Evolutionary conservation across 305 asterid species (phyloP), one percentile per base, ranked within the genome.

Genomic region (Fraxinus angustifolia): DNA sequence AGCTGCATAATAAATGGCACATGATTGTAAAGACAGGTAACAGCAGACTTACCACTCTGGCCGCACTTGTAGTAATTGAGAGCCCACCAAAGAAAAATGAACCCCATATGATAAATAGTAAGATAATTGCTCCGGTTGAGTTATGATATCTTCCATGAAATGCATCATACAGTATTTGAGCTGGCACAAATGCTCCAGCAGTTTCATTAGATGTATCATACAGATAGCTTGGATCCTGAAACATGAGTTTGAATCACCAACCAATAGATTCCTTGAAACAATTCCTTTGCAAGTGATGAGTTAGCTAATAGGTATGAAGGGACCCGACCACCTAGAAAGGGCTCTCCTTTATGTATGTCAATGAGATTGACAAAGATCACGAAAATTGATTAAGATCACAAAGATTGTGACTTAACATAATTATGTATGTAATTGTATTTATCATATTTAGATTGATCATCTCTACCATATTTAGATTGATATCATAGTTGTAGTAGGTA

Each of bases 81-180:
- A 89, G 87, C 3, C 92, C 89, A 26, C 89, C 82, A 17, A 89
- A 89, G 85, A 89, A 86, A 72, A 87, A 89, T 0, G 92, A 89
- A 58, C 90, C 90, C 87, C 88, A 87, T 7, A 89, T 86, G 78
- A 89, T 79, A 19, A 79, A 79, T 10, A 85, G 81, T 2, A 87
- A 80, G 21, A 85, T 26, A 38, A 87, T 80, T 4, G 91, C 90
- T 30, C 91, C 91, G 0, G 82, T 76, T 0, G 81, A 77, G 6
- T 17, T 86, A 2, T 83, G 76, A 75, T 82, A 89, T 45, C 89
- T 83, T 12, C 87, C 86, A 6, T 85, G 85, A 35, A 89, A 87
- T 35, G 88, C 92, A 56, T 89, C 92, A 36, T 85, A 87, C 5
- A 89, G 82, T 50, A 88, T 88, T 40, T 88, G 90, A 36, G 90